Evolutionary conservation across 495 filamentous ascomycete species (phyloP), one percentile per base, ranked within the genome.

Genomic region (Xylaria acuta): DNA sequence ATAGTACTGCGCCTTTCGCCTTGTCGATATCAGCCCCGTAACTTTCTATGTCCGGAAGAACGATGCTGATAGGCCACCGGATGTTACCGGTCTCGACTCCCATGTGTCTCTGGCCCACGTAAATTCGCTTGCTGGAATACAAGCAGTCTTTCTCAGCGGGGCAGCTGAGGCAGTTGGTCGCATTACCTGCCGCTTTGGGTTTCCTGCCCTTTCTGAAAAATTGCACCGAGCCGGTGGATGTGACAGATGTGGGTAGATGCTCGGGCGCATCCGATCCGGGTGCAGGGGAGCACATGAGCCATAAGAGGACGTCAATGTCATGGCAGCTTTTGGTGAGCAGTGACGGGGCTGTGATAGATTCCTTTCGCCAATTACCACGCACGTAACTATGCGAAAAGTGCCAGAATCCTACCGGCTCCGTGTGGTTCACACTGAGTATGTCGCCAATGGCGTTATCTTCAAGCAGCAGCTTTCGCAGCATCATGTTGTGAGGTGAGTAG

Each of bases 341-440:
- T 8, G 92, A 92, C 6, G 93, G 93, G 1, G 92, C 93, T 0
- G 89, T 88, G 0, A 84, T 85, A 2, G 87, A 90, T 68, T 92
- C 90, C 60, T 92, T 93, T 6, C 96, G 90, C 96, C 96, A 98
- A 81, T 98, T 97, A 18, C 96, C 96, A 25, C 92, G 88, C 30
- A 99, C 96, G 75, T 97, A 98, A 75, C 90, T 93, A 82, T 99
- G 96, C 1, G 91, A 84, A 77, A 97, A 99, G 80, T 99, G 96
- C 94, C 94, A 99, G 89, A 91, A 97, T 3, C 96, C 96, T 1
- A 99, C 91, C 0, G 96, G 96, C 80, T 98, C 97, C 1, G 92
- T 94, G 78, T 98, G 96, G 72, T 95, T 93, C 45, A 98, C 84
- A 16, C 91, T 93, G 27, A 97, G 81, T 11, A 97, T 84, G 38